Evolutionary conservation across 2,329 filamentous ascomycete genomes (phyloP), one percentile per base, ranked within the genome.

Genomic region (Hypoxylon sp.): DNA sequence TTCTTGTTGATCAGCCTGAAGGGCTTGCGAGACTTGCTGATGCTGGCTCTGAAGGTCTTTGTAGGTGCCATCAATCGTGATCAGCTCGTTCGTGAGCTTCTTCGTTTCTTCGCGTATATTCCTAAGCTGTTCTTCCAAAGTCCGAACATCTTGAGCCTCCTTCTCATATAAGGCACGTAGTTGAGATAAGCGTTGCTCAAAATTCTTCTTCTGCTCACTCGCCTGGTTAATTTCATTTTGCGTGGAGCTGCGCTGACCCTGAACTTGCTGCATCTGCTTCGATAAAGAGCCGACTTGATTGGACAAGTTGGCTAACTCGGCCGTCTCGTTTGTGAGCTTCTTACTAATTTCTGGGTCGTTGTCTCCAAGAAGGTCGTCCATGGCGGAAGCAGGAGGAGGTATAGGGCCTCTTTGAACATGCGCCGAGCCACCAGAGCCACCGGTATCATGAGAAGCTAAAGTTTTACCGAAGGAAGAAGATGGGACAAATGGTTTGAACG

Each of bases 181-280:
- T 77, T 98, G 94, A 3, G 93, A 89, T 28, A 99, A 84, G 21
- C 96, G 91, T 71, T 92, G 86, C 82, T 99, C 96, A 72, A 99
- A 95, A 76, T 97, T 95, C 74, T 92, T 91, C 83, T 98, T 98
- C 79, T 98, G 94, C 11, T 90, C 89, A 56, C 87, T 93, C 32
- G 92, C 90, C 75, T 94, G 93, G 67, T 87, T 92, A 56, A 98
- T 82, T 65, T 97, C 93, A 70, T 91, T 91, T 79, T 98, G 94
- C 0, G 92, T 91, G 1, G 89, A 88, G 4, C 84, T 87, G 69
- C 94, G 91, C 80, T 97, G 95, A 34, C 86, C 89, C 78, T 97
- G 93, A 1, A 97, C 91, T 73, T 95, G 93, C 77, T 97, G 93
- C 89, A 97, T 97, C 81, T 99, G 94, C 76, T 91, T 97, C 0